Evolutionary conservation across 495 filamentous ascomycete species (phyloP).

Genomic region (Bacidia rubella): DNA sequence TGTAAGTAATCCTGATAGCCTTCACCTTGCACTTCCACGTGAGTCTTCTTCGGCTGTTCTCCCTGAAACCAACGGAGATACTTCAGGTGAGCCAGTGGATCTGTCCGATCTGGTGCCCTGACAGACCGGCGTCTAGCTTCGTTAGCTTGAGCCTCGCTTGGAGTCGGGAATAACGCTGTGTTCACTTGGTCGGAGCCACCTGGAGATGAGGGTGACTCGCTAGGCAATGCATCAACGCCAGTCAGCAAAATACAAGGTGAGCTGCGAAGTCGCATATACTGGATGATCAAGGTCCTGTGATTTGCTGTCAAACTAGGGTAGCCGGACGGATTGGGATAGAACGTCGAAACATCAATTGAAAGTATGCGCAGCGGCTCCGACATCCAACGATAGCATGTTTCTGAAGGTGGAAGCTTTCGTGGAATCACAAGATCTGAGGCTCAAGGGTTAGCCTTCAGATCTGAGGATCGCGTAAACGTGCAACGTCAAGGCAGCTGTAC

Average conservation of each 20-base stretch:
- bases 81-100: conserved; percentile 54
- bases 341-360: conserved; percentile 49
- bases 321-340: conserved; percentile 64
- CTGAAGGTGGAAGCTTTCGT: conserved; percentile 56
- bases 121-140: conserved; percentile 25
- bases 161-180: neutral
- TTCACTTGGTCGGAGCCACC: neutral
- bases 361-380: conserved; percentile 80
- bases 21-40: conserved; percentile 55
- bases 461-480: neutral
- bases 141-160: conserved; percentile 37
- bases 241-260: conserved; percentile 69
- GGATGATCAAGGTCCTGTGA: conserved; percentile 66
- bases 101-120: conserved; percentile 31
- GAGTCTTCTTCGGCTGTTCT: conserved; percentile 53
- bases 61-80: conserved; percentile 78
- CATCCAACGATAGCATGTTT: conserved; percentile 81
- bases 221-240: conserved; percentile 58
- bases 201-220: neutral
- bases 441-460: neutral
- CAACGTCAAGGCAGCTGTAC: neutral
- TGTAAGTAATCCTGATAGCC: conserved; percentile 93
- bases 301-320: conserved; percentile 69
- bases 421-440: conserved; percentile 62
- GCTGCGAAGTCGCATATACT: conserved; percentile 70